Evolutionary conservation across 2,329 filamentous ascomycete species (phyloP).

Genomic region (Cercospora sp.): DNA sequence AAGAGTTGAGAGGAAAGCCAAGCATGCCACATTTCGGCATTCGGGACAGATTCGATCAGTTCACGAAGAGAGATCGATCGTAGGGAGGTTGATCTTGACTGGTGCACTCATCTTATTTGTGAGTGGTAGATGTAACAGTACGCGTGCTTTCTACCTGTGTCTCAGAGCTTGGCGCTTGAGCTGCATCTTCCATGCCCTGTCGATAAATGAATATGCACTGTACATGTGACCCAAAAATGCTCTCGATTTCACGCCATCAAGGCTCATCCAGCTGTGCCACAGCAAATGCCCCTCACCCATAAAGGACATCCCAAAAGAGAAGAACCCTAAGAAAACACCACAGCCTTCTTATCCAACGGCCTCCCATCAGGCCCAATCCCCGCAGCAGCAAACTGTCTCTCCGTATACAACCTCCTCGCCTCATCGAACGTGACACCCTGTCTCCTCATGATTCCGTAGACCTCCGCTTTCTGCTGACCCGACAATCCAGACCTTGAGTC

Average conservation of each 20-base stretch:
- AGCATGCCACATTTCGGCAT: slow-evolving; percentile 31
- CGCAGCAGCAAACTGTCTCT: slow-evolving; percentile 81
- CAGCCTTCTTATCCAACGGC: slow-evolving; percentile 90
- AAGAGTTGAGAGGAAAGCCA: slow-evolving; percentile 29
- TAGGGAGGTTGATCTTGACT: slow-evolving; percentile 7
- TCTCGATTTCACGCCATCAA: background rate
- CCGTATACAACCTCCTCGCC: slow-evolving; percentile 80
- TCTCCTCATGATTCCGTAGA: slow-evolving; percentile 88
- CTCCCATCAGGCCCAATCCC: slow-evolving; percentile 85
- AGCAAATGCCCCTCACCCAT: background rate
- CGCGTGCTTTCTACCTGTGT: background rate
- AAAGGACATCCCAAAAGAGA: background rate
- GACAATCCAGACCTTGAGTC: slow-evolving; percentile 82
- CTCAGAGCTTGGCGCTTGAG: background rate
- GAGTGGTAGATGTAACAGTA: background rate
- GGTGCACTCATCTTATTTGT: background rate
- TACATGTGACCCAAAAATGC: background rate
- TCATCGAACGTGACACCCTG: slow-evolving; percentile 84
- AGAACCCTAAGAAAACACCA: slow-evolving; percentile 72
- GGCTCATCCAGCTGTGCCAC: background rate
- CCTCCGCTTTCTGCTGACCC: slow-evolving; percentile 73
- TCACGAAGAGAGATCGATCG: slow-evolving; percentile 29
- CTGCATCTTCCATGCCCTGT: background rate
- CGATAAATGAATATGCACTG: background rate
- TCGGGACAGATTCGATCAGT: slow-evolving; percentile 28